Evolutionary conservation across 352 stramenopile species (phyloP).

Genomic region (Globisporangium canariense): DNA sequence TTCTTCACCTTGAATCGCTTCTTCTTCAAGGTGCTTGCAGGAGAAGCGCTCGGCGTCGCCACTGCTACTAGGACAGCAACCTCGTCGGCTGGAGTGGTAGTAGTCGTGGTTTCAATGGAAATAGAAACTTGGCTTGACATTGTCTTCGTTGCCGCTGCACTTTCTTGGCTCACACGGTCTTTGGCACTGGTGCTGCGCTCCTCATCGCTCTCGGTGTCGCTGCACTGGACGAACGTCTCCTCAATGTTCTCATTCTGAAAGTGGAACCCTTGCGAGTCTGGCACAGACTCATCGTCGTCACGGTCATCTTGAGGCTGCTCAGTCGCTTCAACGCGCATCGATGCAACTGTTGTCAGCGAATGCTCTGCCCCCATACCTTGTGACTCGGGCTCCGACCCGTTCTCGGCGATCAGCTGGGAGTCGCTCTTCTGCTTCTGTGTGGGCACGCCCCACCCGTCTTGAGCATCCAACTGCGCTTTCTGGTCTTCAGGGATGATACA

Average conservation of each 20-base stretch:
- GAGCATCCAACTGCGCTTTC: constrained; percentile 42
- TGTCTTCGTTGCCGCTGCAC: neutral
- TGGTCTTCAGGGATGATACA: constrained; percentile 62
- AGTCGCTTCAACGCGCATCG: constrained; percentile 2
- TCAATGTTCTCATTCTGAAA: constrained; percentile 53
- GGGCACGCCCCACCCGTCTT: constrained; percentile 46
- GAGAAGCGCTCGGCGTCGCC: neutral
- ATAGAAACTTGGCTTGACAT: neutral
- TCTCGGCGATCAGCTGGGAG: constrained; percentile 72
- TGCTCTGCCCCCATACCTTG: constrained; percentile 18
- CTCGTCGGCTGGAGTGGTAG: neutral
- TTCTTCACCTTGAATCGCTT: constrained; percentile 1
- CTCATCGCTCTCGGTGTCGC: constrained; percentile 42
- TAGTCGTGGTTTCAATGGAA: too few species aligned
- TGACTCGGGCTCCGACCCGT: constrained; percentile 36
- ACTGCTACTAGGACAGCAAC: neutral
- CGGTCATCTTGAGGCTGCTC: neutral
- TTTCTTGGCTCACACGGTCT: neutral
- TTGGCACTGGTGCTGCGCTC: constrained; percentile 1
- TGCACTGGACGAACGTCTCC: constrained; percentile 47
- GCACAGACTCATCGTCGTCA: constrained; percentile 4
- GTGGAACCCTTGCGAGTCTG: constrained; percentile 31
- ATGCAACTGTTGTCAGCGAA: neutral
- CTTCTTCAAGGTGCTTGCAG: neutral
- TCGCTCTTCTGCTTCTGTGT: constrained; percentile 30